Base-by-base conservation (phyloP, 106 monocot genomes). In the Dendrobium chrysotoxum region DNA sequence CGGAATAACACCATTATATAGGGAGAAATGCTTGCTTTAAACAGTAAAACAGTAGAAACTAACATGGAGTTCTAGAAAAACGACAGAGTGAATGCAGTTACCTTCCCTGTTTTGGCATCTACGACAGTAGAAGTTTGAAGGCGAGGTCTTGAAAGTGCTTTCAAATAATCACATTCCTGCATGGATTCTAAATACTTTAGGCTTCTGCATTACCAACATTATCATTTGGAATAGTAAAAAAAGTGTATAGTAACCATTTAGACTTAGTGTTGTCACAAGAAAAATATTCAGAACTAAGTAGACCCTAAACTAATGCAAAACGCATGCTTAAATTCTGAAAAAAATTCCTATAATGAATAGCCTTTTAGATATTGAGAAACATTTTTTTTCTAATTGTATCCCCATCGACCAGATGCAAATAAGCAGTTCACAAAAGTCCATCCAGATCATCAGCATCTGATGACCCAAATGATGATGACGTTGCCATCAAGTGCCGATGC, bases 151-250 rank as follows among this genome's bases (percentile, higher is more conserved):
- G 93, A 93, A 81, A 96, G 82, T 81, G 88, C 88, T 87, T 72
- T 89, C 13, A 96, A 88, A 86, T 87, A 90, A 80, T 96, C 91
- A 85, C 96, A 96, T 82, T 96, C 96, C 96, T 96, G 87, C 58
- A 83, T 70, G 58, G 21, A 74, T 74, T 21, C 39, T 18, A 76
- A 76, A 25, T 17, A 76, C 16, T 20, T 47, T 40, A 76, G 25
- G 40, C 23, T 76, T 76, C n/a, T 47, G 44, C n/a, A 25, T 47
- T 18, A 47, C 35, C 40, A 76, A 4, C 7, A 7, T 30, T 39
- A 21, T 21, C 74, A 74, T 8, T 20, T 74, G 20, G 4, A 40
- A 74, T 21, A 74, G 16, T 41, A 18, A 74, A 74, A 70, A 70
- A 74, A 11, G 21, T 40, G 41, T 41, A 74, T 15, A 16, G 13